Evolutionary conservation across 176 grass and related monocot genomes (phyloP).

Genomic region (Phyllostachys edulis): DNA sequence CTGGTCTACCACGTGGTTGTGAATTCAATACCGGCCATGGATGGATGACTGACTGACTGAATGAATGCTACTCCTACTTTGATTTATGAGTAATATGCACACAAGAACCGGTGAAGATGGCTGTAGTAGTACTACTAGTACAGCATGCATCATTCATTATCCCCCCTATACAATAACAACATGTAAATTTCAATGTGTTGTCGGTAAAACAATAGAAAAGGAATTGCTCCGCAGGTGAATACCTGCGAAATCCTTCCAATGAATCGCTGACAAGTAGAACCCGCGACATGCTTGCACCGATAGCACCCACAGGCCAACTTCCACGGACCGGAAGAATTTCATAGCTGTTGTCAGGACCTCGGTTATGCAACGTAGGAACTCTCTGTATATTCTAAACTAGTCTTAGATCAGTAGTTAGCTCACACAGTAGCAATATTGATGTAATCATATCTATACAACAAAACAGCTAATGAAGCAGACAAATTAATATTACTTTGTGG

Average conservation of each 20-base stretch:
- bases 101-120: conserved; percentile 18
- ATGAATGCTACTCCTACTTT: conserved; percentile 37
- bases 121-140: not conserved
- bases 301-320: no score
- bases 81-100: conserved; percentile 22
- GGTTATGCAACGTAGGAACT: no score
- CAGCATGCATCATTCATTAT: not conserved
- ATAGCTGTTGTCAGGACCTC: no score
- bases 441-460: no score
- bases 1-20: conserved; percentile 53
- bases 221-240: not conserved
- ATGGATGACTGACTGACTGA: not conserved
- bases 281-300: not conserved
- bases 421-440: no score
- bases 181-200: not conserved
- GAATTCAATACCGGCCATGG: conserved; percentile 42
- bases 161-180: not conserved
- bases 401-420: no score
- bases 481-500: no score
- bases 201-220: not conserved
- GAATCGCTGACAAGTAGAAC: not conserved
- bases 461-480: no score
- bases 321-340: no score
- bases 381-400: no score
- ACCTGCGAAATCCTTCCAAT: no score